phyloP scores from a whole-genome alignment of 1,284 basidiomycete genomes.

The Melanopsichium pennsylvanicum region DNA sequence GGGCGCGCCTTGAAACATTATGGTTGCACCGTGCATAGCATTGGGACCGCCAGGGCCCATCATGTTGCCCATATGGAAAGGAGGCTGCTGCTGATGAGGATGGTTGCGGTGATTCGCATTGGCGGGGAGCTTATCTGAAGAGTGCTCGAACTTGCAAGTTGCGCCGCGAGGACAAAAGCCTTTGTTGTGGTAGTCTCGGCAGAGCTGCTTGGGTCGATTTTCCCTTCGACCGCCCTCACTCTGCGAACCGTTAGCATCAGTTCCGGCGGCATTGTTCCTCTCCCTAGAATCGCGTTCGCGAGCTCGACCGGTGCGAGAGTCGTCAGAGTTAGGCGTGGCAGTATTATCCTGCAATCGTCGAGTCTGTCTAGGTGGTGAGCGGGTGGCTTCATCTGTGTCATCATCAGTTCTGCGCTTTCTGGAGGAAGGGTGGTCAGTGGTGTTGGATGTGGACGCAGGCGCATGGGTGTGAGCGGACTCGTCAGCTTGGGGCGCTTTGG shows the following conservation, averaged over 20 bases:
- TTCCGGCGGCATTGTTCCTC: slow-evolving; percentile 8
- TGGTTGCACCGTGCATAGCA: slow-evolving; percentile 33
- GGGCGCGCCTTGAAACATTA: slow-evolving; percentile 47
- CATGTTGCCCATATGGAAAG: slow-evolving; percentile 35
- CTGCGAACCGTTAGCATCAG: slow-evolving; percentile 20
- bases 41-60: slow-evolving; percentile 34
- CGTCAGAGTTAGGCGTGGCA: slow-evolving; percentile 12
- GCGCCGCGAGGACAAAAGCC: slow-evolving; percentile 87
- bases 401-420: slow-evolving; percentile 51
- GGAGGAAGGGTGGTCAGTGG: slow-evolving; percentile 13
- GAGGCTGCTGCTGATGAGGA: slow-evolving; percentile 16
- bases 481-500: slow-evolving; percentile 10
- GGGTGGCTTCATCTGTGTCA: slow-evolving; percentile 20
- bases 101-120: slow-evolving; percentile 14
- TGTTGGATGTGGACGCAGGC: slow-evolving; percentile 12
- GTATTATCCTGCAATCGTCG: slow-evolving; percentile 24
- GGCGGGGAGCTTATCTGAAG: slow-evolving; percentile 37
- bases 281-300: slow-evolving; percentile 37
- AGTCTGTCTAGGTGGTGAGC: slow-evolving; percentile 40
- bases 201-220: slow-evolving; percentile 45
- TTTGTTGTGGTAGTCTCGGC: slow-evolving; percentile 62
- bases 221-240: slow-evolving; percentile 19
- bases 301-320: slow-evolving; percentile 11
- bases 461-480: slow-evolving; percentile 7
- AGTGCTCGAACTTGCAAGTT: slow-evolving; percentile 88